Evolutionary conservation across 768 basidiomycete genomes (phyloP).

Genomic region (Podaxis pistillaris): DNA sequence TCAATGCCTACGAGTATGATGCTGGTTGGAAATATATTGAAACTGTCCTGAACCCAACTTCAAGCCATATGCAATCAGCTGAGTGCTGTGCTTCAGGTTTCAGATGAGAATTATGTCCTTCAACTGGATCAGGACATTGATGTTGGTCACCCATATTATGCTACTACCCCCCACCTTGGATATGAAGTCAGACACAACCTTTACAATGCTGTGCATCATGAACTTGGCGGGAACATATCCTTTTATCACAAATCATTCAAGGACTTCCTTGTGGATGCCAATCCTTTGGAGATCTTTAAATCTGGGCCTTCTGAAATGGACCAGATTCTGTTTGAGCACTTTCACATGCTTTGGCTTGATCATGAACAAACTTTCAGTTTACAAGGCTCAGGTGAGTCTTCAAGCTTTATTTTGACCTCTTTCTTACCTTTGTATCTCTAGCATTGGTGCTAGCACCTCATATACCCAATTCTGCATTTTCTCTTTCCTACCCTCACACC

Average conservation of each 20-base stretch:
- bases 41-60: neutral
- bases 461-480: neutral
- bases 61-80: neutral
- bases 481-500: constrained; percentile 1
- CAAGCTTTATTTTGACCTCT: neutral
- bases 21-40: neutral
- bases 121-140: neutral
- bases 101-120: no score
- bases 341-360: neutral
- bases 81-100: neutral
- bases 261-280: neutral
- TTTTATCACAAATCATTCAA: neutral
- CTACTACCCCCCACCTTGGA: no score
- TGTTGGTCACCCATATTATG: neutral
- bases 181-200: no score
- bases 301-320: neutral
- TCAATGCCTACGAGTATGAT: neutral
- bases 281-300: neutral
- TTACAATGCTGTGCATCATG: no score
- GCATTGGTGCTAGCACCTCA: neutral
- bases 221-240: neutral
- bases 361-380: neutral
- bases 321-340: neutral
- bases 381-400: neutral
- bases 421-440: neutral